Conservation (phyloP, 805 yeast genomes). For the Pichia heedii region DNA sequence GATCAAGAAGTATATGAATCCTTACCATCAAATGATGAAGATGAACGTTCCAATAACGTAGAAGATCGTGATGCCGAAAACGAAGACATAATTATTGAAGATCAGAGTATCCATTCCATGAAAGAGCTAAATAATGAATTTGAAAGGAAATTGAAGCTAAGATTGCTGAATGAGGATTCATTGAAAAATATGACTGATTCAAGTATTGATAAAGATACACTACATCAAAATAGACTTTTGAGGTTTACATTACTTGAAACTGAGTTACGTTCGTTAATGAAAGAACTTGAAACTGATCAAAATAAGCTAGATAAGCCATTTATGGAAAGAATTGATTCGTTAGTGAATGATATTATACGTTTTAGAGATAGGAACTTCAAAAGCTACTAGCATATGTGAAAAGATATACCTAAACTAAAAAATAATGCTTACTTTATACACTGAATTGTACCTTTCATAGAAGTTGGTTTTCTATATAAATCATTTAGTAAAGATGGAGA, state of each 20-base stretch:
- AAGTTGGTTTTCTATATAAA: no score
- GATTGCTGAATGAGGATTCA: not conserved
- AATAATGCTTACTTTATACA: no score
- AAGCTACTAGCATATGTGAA: no score
- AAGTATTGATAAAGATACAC: not conserved
- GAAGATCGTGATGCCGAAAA: not conserved
- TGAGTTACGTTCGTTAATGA: slow-evolving; percentile 8
- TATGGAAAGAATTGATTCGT: slow-evolving; percentile 1
- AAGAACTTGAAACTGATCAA: slow-evolving; percentile 7
- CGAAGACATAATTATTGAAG: slow-evolving; percentile 1
- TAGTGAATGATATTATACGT: not conserved
- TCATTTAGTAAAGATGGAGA: slow-evolving; percentile 78
- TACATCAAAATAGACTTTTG: slow-evolving; percentile 2
- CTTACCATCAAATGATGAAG: not conserved
- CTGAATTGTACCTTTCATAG: no score
- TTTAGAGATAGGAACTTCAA: not conserved
- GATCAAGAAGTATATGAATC: slow-evolving; percentile 20
- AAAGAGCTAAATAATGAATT: slow-evolving; percentile 2
- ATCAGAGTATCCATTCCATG: not conserved
- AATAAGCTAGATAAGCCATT: not conserved
- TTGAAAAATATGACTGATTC: no score
- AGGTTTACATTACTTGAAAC: slow-evolving; percentile 8
- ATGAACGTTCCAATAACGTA: not conserved
- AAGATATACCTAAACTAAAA: no score
- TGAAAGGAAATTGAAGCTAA: slow-evolving; percentile 1